A percentile compares a stretch with the other conserved stretches of the same genome.
Evolutionary conservation across 2,329 filamentous ascomycete species (phyloP).

Genomic region (Ascochyta rabiei): DNA sequence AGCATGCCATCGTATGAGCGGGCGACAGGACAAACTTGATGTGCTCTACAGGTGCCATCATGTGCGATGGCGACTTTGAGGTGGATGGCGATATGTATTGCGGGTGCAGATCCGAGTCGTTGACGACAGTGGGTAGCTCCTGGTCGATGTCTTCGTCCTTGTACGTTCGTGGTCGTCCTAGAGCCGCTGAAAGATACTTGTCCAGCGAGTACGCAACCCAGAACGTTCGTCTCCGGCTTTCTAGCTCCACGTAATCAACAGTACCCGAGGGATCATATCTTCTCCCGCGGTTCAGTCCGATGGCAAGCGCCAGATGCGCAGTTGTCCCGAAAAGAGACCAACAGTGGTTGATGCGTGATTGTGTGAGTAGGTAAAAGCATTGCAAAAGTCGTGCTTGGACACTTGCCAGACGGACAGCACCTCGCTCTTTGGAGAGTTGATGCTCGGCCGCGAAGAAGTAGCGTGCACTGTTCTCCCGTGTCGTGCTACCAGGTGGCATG

Average conservation of each 20-base stretch:
- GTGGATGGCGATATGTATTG: constrained; percentile 36
- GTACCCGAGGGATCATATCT: constrained; percentile 38
- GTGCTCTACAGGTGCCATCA: constrained; percentile 55
- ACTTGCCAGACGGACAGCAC: constrained; percentile 60
- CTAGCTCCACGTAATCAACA: constrained; percentile 54
- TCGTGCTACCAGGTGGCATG: constrained; percentile 38
- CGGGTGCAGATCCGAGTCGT: constrained; percentile 41
- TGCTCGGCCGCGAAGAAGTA: constrained; percentile 53
- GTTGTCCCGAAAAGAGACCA: constrained; percentile 66
- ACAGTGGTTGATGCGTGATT: constrained; percentile 65
- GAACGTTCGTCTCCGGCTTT: constrained; percentile 65
- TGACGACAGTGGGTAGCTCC: constrained; percentile 44
- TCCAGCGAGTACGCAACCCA: constrained; percentile 69
- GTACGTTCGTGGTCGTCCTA: constrained; percentile 65
- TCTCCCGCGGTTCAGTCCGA: constrained; percentile 53
- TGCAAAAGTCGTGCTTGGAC: constrained; percentile 65
- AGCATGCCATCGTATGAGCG: not conserved
- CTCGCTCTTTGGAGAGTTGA: constrained; percentile 58
- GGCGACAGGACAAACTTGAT: constrained; percentile 37
- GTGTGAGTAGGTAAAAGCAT: constrained; percentile 64
- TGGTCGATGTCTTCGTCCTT: constrained; percentile 70
- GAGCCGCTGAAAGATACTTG: constrained; percentile 67
- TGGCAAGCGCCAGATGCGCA: constrained; percentile 58
- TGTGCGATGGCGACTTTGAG: constrained; percentile 45
- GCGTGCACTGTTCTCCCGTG: constrained; percentile 44